A percentile compares a stretch with the other conserved stretches of the same genome.
Evolutionary conservation across 2,329 filamentous ascomycete genomes (phyloP).

Genomic region (Penicillium crustosum): DNA sequence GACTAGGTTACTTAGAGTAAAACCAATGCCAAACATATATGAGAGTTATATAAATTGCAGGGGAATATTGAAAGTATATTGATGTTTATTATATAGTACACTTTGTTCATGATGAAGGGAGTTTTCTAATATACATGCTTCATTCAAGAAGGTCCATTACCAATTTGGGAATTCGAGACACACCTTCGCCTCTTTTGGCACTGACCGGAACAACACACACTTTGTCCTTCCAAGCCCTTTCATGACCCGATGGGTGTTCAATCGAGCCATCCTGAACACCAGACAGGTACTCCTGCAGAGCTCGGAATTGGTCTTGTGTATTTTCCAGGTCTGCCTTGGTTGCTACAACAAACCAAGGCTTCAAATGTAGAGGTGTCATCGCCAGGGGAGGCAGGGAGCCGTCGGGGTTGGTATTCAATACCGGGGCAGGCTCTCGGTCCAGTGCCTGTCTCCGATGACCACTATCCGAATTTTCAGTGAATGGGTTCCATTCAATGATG

Average conservation of each 20-base stretch:
- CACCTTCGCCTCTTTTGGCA: conserved; percentile 82
- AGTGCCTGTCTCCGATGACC: conserved; percentile 10
- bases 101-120: conserved; percentile 1
- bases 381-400: conserved; percentile 47
- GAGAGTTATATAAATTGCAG: neutral
- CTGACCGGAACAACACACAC: conserved; percentile 77
- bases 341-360: conserved; percentile 95
- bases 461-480: conserved; percentile 28
- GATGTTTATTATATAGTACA: conserved; percentile 12
- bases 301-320: conserved; percentile 74
- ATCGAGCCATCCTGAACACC: conserved; percentile 61
- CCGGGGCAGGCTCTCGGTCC: conserved; percentile 1
- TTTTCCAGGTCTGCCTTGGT: conserved; percentile 84
- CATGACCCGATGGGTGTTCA: conserved; percentile 72
- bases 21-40: neutral
- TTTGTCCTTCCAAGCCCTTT: conserved; percentile 60
- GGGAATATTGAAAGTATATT: neutral
- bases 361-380: conserved; percentile 76
- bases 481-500: conserved; percentile 49
- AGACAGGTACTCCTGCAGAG: conserved; percentile 69
- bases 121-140: conserved; percentile 18
- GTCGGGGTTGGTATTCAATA: conserved; percentile 15
- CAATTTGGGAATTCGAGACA: conserved; percentile 55
- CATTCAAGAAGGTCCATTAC: conserved; percentile 45
- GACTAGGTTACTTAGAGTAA: neutral